Evolutionary conservation across 176 grass and related monocot genomes (phyloP).

Genomic region (Lolium perenne): DNA sequence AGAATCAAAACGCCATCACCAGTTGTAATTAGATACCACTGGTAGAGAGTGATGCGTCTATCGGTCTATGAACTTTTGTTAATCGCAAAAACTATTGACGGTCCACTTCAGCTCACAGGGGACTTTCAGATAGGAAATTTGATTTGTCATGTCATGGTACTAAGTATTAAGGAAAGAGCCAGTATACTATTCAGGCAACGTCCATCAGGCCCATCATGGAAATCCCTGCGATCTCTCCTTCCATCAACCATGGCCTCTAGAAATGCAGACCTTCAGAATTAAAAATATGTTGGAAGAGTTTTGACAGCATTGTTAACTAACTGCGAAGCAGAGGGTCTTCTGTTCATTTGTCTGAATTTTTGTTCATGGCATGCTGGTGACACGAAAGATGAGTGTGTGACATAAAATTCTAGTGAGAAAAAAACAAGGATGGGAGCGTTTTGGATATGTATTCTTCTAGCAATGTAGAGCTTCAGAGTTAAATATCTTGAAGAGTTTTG

Average conservation of each 20-base stretch:
- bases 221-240: too few relatives aligned
- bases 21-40: background rate
- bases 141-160: constrained; percentile 33
- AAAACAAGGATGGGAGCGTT: too few relatives aligned
- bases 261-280: too few relatives aligned
- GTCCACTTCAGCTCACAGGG: constrained; percentile 18
- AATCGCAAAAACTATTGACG: background rate
- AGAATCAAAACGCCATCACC: background rate
- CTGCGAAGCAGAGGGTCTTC: too few relatives aligned
- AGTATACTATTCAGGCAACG: background rate
- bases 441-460: background rate
- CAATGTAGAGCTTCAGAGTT: constrained; percentile 25
- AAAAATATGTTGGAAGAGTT: constrained; percentile 3
- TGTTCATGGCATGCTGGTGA: too few relatives aligned
- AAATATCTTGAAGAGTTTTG: background rate
- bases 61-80: background rate
- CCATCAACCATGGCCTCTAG: too few relatives aligned
- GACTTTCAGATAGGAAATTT: constrained; percentile 36
- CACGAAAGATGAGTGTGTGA: too few relatives aligned
- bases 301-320: background rate
- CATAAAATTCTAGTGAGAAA: too few relatives aligned
- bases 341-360: too few relatives aligned
- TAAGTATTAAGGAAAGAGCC: constrained; percentile 1
- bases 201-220: background rate
- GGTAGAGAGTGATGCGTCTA: constrained; percentile 38